Percentiles rank a stretch among this genome's conserved stretches.
Evolutionary conservation across 2,329 filamentous ascomycete species (phyloP).

Genomic region (Beauveria pseudobassiana): DNA sequence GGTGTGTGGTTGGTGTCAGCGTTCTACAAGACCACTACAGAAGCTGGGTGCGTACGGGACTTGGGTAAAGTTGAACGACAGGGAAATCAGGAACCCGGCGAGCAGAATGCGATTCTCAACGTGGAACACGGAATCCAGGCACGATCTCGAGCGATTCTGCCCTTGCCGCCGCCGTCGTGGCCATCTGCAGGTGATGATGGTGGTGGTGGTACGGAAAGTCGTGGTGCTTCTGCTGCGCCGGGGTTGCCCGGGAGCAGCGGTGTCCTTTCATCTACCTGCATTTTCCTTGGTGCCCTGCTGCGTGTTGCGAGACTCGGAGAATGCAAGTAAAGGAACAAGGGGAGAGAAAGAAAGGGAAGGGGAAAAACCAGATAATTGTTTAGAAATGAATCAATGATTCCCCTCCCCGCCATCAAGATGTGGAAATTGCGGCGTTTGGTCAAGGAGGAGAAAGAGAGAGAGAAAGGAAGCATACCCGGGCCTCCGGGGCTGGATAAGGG

Average conservation of each 20-base stretch:
- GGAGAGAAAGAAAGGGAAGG: neutral
- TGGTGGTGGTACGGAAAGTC: neutral
- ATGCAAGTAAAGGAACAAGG: neutral
- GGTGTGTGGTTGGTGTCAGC: too few species aligned
- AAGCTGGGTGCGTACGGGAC: conserved; percentile 32
- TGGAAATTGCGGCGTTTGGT: neutral
- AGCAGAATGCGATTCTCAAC: conserved; percentile 44
- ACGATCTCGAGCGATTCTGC: conserved; percentile 8
- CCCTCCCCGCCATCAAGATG: neutral
- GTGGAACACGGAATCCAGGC: conserved; percentile 17
- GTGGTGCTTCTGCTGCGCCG: neutral
- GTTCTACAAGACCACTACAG: too few species aligned
- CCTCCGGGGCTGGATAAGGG: neutral
- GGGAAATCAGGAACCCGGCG: conserved; percentile 52
- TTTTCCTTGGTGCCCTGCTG: neutral
- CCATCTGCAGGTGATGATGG: neutral
- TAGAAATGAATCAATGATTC: neutral
- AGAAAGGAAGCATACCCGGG: conserved; percentile 5
- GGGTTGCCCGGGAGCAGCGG: neutral
- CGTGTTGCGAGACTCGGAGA: neutral
- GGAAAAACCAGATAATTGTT: neutral
- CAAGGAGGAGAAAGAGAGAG: neutral
- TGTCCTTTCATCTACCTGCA: conserved; percentile 5
- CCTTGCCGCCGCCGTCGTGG: neutral
- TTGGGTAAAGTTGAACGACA: conserved; percentile 42